phyloP scores from a whole-genome alignment of 2,329 filamentous ascomycete genomes.

The Cercospora beticola region DNA sequence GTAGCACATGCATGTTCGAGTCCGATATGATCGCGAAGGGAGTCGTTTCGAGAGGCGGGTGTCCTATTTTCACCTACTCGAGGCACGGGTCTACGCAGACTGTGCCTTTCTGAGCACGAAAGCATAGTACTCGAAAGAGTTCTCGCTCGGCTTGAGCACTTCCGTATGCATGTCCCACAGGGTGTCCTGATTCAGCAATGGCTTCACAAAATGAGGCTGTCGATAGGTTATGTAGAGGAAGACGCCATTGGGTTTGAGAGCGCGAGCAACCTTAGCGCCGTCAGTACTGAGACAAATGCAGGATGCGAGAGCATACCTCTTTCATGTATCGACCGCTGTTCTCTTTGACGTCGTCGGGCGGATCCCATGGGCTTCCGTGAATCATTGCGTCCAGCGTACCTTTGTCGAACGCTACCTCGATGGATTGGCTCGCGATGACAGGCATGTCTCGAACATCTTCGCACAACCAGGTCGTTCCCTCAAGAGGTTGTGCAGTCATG shows the following conservation, averaged over 20 bases:
- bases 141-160: constrained; percentile 38
- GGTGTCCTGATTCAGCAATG: constrained; percentile 46
- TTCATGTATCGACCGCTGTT: constrained; percentile 30
- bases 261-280: constrained; percentile 25
- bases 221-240: constrained; percentile 48
- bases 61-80: background rate
- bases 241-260: constrained; percentile 34
- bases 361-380: constrained; percentile 36
- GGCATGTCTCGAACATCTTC: constrained; percentile 56
- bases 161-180: constrained; percentile 50
- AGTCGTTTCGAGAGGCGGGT: background rate
- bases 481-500: constrained; percentile 51
- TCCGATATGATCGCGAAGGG: background rate
- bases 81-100: background rate
- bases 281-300: background rate
- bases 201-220: constrained; percentile 56
- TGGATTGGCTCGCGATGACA: constrained; percentile 40
- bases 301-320: constrained; percentile 14
- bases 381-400: constrained; percentile 40
- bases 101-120: constrained; percentile 43
- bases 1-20: background rate
- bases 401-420: constrained; percentile 56
- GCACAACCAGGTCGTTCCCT: constrained; percentile 51
- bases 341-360: constrained; percentile 33
- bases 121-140: constrained; percentile 53